Percentiles rank a stretch among this genome's conserved stretches.
Evolutionary conservation across 1,284 basidiomycete genomes (phyloP).

Genomic region (Agroathelia rolfsii): DNA sequence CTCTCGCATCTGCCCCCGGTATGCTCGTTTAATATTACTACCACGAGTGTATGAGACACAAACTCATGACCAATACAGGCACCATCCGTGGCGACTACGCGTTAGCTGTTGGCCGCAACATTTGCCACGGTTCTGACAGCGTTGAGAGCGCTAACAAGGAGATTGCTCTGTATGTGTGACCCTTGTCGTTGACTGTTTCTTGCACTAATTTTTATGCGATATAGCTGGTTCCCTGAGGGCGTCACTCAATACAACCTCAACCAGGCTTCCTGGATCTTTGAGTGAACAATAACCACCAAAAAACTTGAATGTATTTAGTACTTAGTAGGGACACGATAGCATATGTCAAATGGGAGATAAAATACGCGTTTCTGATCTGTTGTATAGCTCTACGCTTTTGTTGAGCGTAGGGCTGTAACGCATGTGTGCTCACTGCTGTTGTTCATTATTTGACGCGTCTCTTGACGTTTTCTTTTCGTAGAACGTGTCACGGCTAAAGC

Average conservation of each 20-base stretch:
- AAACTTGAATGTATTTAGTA: too few species aligned
- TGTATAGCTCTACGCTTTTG: too few species aligned
- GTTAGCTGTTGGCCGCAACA: slow-evolving; percentile 88
- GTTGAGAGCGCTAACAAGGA: slow-evolving; percentile 89
- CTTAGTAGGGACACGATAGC: too few species aligned
- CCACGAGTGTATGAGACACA: slow-evolving; percentile 7
- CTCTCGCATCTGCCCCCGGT: slow-evolving; percentile 83
- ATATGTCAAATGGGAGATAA: too few species aligned
- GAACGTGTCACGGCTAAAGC: too few species aligned
- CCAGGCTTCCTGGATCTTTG: slow-evolving; percentile 73
- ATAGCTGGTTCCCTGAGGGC: slow-evolving; percentile 82
- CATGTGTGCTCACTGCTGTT: too few species aligned
- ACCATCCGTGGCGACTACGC: slow-evolving; percentile 91
- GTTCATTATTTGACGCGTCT: too few species aligned
- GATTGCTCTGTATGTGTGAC: slow-evolving; percentile 60
- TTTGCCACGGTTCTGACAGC: slow-evolving; percentile 91
- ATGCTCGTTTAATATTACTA: slow-evolving; percentile 19
- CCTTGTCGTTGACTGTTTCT: slow-evolving; percentile 4
- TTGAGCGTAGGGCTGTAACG: too few species aligned
- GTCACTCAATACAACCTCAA: slow-evolving; percentile 66
- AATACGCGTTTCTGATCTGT: too few species aligned
- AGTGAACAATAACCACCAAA: too few species aligned
- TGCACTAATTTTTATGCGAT: slow-evolving; percentile 2
- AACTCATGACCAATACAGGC: slow-evolving; percentile 29
- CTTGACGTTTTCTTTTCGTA: too few species aligned